Evolutionary conservation across 225 moss, liverwort and hornwort genomes (phyloP).

Genomic region (Marchantia polymorpha): DNA sequence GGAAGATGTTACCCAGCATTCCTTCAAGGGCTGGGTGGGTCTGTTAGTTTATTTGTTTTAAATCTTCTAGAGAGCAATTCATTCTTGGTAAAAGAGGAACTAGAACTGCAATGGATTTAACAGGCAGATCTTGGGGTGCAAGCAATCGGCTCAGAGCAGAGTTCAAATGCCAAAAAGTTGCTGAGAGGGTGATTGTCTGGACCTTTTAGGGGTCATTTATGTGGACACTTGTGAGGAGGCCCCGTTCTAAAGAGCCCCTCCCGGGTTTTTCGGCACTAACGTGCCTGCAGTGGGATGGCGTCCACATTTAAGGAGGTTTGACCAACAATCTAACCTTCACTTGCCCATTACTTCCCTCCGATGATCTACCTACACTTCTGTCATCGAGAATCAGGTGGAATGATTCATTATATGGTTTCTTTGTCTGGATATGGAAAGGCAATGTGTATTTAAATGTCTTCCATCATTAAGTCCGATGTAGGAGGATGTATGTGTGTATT

Average conservation of each 20-base stretch:
- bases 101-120: conserved; percentile 33
- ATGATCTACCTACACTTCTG: conserved; percentile 34
- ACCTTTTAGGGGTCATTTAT: conserved; percentile 24
- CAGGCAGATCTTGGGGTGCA: conserved; percentile 31
- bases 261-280: conserved; percentile 26
- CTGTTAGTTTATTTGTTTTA: conserved; percentile 44
- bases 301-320: conserved; percentile 31
- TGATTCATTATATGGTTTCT: conserved; percentile 32
- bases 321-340: conserved; percentile 31
- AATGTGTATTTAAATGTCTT: conserved; percentile 37
- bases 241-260: conserved; percentile 20
- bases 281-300: conserved; percentile 32
- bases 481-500: conserved; percentile 41
- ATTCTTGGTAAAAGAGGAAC: conserved; percentile 37
- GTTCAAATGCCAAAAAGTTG: conserved; percentile 19
- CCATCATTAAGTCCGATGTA: conserved; percentile 30
- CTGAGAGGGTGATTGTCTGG: conserved; percentile 22
- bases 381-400: conserved; percentile 38
- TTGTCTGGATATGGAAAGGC: conserved; percentile 28
- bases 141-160: conserved; percentile 27
- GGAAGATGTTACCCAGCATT: conserved; percentile 32
- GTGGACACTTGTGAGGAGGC: conserved; percentile 21
- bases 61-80: conserved; percentile 42
- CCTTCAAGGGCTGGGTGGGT: conserved; percentile 30
- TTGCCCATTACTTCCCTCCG: conserved; percentile 26